These are phyloP conservation scores for Solanum hybrid DNA, from an alignment of 305 asterid genomes.

Conservation along the genomic window DNA sequence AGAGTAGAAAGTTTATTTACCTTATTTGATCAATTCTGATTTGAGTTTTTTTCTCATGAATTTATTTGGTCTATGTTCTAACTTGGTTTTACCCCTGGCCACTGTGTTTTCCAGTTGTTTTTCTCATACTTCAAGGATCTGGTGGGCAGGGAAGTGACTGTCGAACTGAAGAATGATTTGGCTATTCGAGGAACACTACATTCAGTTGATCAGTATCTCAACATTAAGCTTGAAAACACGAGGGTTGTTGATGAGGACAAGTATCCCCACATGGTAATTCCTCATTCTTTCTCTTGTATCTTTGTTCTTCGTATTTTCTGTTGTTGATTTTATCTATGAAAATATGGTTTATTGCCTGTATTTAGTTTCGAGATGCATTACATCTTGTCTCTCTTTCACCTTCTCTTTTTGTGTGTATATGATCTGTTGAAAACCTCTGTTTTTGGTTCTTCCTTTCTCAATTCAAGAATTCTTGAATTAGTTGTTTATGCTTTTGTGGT, in stretches of 20 bases:
- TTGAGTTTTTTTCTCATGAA: not conserved
- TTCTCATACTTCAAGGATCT: constrained; percentile 97
- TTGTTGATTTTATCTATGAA: not conserved
- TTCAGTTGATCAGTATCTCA: constrained; percentile 97
- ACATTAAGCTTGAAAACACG: constrained; percentile 90
- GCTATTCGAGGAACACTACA: constrained; percentile 91
- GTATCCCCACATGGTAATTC: constrained; percentile 85
- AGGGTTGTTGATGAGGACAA: constrained; percentile 96
- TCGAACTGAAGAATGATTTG: constrained; percentile 93
- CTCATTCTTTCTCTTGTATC: not conserved
- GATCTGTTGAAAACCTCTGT: not conserved
- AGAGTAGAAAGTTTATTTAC: not conserved
- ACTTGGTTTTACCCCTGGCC: not conserved
- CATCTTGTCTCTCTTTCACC: not conserved
- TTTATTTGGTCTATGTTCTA: not conserved
- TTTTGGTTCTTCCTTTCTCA: not conserved
- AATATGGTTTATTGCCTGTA: not conserved
- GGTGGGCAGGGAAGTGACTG: constrained; percentile 97
- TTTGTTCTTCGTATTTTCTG: not conserved
- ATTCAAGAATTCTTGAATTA: not conserved
- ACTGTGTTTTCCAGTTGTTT: constrained; percentile 52
- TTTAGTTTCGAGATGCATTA: not conserved
- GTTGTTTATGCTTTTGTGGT: not conserved
- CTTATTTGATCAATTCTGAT: not conserved
- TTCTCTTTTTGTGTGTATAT: not conserved